Evolutionary conservation across 2,329 filamentous ascomycete species (phyloP), one percentile per base, ranked within the genome.

Genomic region (Pyricularia sp.): DNA sequence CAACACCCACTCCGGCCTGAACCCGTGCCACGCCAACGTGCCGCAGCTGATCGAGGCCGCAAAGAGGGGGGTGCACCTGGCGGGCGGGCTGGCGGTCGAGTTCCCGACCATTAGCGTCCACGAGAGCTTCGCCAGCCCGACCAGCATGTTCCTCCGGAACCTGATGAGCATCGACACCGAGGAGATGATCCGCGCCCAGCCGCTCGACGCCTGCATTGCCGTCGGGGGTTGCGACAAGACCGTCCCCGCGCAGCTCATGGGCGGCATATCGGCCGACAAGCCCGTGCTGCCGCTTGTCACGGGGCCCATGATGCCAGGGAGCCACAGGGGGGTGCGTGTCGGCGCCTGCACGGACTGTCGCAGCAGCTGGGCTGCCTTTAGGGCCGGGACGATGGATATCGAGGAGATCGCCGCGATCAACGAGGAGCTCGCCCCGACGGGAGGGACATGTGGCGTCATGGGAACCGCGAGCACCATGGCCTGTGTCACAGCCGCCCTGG

Each of bases 391-490:
- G 6, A 84, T 92, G 9, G 89, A 92, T 71, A 85, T 92, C 1
- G 90, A 92, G 74, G 90, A 92, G 70, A 92, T 92, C 28, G 81
- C 85, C 0, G 85, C 82, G 2, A 83, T 93, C 31, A 93, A 92
- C 71, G 89, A 92, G 64, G 90, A 92, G 73, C 80, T 93, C 9
- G 90, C 90, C 0, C 90, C 90, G 0, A 92, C 90, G 0, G 87
- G 88, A 74, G 93, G 93, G 33, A 93, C 92, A 0, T 97, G 93
- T 72, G 92, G 92, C 65, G 93, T 94, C 23, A 97, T 97, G 93
- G 95, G 92, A 72, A 97, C 93, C 0, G 93, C 93, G 7, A 94
- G 93, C 75, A 96, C 92, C 1, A 94, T 97, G 92, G 91, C 92
- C 0, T 94, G 91, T 6, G 86, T 92, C 20, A 90, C 94, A 26